Evolutionary conservation across 331 rosid species (phyloP), one percentile per base, ranked within the genome.

Genomic region (Spiraea crenata): DNA sequence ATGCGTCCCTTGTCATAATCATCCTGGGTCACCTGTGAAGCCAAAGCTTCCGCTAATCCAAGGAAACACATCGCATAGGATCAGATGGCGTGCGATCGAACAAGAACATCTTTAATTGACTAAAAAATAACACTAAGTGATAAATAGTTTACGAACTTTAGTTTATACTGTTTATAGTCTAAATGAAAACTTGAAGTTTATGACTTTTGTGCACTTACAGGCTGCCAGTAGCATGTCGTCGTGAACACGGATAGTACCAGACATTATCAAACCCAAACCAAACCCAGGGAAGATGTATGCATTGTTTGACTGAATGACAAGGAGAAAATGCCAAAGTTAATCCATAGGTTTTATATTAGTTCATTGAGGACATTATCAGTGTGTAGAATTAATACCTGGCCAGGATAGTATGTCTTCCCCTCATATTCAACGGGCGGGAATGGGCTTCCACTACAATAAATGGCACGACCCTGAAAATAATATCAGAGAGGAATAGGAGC

Each of bases 231-330:
- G 98, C 87, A 90, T 77, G 72, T 90, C 97, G 2, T 93, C 86
- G 0, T 87, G 98, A 57, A 93, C 92, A 5, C 97, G 90, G 74
- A 93, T 88, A 19, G 96, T 77, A 40, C 97, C 97, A 4, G 98
- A 93, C 93, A 93, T 90, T 70, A 93, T 55, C 60, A 93, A 74
- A 58, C 98, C 98, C 17, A 93, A 85, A 80, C 97, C 98, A 67
- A 93, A 80, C 68, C 98, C 98, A 75, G 98, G 98, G 62, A 93
- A 93, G 44, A 93, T 87, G 91, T 93, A 93, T 13, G 98, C 98
- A 79, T 93, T 93, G 73, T 93, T 93, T 19, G 97, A 77, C 99
- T 93, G 84, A 75, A 78, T 19, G 49, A 74, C 73, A 81, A 11
- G 31, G 54, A 57, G 54, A 47, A 12, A 63, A 17, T 4, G 59